phyloP scores from a whole-genome alignment of 768 basidiomycete species.

The Cyathus striatus region DNA sequence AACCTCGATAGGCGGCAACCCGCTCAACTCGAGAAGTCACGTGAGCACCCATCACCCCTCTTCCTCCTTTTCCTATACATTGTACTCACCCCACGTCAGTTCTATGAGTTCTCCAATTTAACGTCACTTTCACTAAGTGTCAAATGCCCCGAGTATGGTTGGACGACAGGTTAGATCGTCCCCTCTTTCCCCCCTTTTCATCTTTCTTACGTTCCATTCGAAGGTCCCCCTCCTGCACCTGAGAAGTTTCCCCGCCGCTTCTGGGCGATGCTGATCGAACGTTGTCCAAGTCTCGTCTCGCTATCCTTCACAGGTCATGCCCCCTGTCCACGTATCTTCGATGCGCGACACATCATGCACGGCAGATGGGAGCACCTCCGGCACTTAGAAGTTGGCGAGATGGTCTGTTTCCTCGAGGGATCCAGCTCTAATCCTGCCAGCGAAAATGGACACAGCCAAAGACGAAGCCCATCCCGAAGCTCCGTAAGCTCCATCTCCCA shows the following conservation, averaged over 20 bases:
- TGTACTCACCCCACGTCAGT: conserved; percentile 10
- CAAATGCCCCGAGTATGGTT: conserved; percentile 28
- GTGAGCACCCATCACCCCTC: conserved; percentile 16
- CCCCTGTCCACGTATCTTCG: conserved; percentile 33
- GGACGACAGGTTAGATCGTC: conserved; percentile 22
- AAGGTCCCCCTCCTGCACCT: conserved; percentile 18
- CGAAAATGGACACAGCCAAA: too few species aligned
- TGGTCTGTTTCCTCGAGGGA: too few species aligned
- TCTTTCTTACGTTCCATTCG: neutral
- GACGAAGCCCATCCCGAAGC: too few species aligned
- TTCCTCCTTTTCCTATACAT: conserved; percentile 4
- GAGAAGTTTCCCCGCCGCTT: conserved; percentile 31
- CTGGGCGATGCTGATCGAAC: conserved; percentile 36
- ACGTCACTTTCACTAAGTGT: conserved; percentile 25
- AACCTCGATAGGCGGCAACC: conserved; percentile 27
- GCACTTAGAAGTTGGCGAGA: conserved; percentile 27
- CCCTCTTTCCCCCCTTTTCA: neutral
- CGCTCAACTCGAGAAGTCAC: conserved; percentile 23
- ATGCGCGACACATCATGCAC: conserved; percentile 26
- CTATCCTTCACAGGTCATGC: conserved; percentile 27
- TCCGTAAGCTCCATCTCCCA: too few species aligned
- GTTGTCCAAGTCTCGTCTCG: conserved; percentile 30
- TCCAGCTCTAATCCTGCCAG: too few species aligned
- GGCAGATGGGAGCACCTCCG: conserved; percentile 32
- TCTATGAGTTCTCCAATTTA: conserved; percentile 30